Evolutionary conservation across 2,329 filamentous ascomycete species (phyloP), one percentile per base, ranked within the genome.

Genomic region (Simplicillium sp.): DNA sequence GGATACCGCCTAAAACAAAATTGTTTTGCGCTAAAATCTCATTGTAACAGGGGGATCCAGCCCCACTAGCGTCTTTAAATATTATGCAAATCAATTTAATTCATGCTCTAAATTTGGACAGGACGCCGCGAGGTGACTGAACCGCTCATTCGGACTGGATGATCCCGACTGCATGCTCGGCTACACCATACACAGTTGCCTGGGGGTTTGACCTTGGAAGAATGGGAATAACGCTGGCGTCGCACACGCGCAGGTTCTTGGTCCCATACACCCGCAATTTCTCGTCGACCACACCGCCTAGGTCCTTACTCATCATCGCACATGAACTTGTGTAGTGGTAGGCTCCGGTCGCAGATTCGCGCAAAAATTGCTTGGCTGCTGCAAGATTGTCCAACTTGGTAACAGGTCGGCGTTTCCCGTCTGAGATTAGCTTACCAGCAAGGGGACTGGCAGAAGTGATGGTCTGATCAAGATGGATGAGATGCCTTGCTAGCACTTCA

Each of bases 351-450:
- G 41, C 29, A 11, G 40, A 17, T 31, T 14, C 20, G 18, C 25
- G 18, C 7, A 37, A n/a, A 16, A 32, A 37, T 7, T 28, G 33
- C 39, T 37, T 40, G 29, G 32, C 29, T 14, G 34, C 33, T 8
- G 33, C 33, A 13, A 34, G 33, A n/a, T 15, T 32, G 20, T 37
- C 39, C 20, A 41, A 5, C 15, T 34, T 29, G 8, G 32, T 20
- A 13, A 36, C 28, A 15, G 33, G 33, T 9, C 33, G 33, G 14
- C 32, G 39, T 15, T 29, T 31, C 31, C 15, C 64, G 25, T 55
- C 56, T 2, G 51, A 45, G 47, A 60, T 61, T 36, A 69, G 47
- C 44, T 67, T 55, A 29, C 54, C 48, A 12, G 49, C 54, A 34
- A 34, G n/a, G 33, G 33, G 33, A 15, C 33, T 15, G n/a, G 33